Percentiles rank a stretch among this genome's conserved stretches.
Conservation (phyloP, 768 basidiomycete species). For the Cystofilobasidium ferigula region DNA sequence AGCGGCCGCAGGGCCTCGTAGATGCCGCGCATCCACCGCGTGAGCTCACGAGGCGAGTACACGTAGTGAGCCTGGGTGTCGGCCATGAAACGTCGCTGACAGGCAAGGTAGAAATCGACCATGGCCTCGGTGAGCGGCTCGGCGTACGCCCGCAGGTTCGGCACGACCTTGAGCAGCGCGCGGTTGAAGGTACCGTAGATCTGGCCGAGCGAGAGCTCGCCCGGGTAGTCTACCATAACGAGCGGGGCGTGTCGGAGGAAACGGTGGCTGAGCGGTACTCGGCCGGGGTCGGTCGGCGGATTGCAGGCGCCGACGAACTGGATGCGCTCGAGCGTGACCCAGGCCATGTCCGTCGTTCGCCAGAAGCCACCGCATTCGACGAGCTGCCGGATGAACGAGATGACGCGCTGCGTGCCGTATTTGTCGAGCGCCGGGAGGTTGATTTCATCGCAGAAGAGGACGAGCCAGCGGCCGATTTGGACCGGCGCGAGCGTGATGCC, state of each 20-base stretch:
- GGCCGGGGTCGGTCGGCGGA: slow-evolving; percentile 96
- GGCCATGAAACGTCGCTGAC: slow-evolving; percentile 86
- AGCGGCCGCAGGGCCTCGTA: slow-evolving; percentile 92
- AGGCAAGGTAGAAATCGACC: slow-evolving; percentile 89
- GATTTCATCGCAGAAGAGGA: slow-evolving; percentile 99
- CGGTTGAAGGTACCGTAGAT: slow-evolving; percentile 98
- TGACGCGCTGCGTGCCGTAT: slow-evolving; percentile 96
- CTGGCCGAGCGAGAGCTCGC: slow-evolving; percentile 89
- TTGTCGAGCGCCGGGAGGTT: slow-evolving; percentile 93
- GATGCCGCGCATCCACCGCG: slow-evolving; percentile 92
- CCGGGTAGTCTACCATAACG: slow-evolving; percentile 98
- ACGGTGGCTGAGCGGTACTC: slow-evolving; percentile 92
- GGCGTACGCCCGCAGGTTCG: slow-evolving; percentile 80
- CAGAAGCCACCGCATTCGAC: slow-evolving; percentile 93
- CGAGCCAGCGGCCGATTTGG: slow-evolving; percentile 94
- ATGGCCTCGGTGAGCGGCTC: slow-evolving; percentile 94
- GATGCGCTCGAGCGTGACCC: slow-evolving; percentile 96
- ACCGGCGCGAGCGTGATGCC: slow-evolving; percentile 89
- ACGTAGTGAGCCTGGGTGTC: slow-evolving; percentile 98
- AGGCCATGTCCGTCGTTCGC: slow-evolving; percentile 85
- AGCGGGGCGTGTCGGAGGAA: slow-evolving; percentile 96
- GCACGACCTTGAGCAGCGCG: slow-evolving; percentile 87
- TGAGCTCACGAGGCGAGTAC: slow-evolving; percentile 96
- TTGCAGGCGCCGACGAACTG: slow-evolving; percentile 99
- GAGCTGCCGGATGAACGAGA: slow-evolving; percentile 93